Conservation (phyloP, 805 yeast species). For the Yamadazyma sp. region DNA sequence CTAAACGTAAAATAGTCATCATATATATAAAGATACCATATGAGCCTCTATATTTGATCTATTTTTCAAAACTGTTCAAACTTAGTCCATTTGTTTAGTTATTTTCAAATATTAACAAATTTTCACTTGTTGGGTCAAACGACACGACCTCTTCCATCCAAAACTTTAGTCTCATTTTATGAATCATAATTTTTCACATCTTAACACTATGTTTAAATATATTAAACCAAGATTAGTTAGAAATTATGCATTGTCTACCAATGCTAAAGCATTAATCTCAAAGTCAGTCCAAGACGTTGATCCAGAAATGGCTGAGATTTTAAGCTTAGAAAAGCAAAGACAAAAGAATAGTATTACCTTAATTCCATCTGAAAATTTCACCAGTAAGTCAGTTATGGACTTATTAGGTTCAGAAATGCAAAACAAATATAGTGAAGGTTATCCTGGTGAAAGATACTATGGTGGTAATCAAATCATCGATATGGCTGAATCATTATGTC, state of each 20-base stretch:
- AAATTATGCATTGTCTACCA: constrained; percentile 61
- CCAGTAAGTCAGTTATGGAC: constrained; percentile 93
- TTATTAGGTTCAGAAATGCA: constrained; percentile 97
- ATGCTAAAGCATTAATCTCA: constrained; percentile 65
- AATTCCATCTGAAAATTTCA: constrained; percentile 96
- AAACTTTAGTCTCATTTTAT: constrained; percentile 1
- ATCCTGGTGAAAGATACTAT: constrained; percentile 98
- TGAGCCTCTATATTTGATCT: no score
- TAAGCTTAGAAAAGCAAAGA: constrained; percentile 79
- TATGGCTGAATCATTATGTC: constrained; percentile 88
- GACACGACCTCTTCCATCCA: no score
- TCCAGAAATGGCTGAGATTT: constrained; percentile 73
- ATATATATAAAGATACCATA: no score
- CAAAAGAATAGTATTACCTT: constrained; percentile 91
- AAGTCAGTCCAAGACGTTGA: constrained; percentile 63
- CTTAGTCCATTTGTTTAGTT: no score
- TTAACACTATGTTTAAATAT: constrained; percentile 1
- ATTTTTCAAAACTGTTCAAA: no score
- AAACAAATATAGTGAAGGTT: constrained; percentile 98
- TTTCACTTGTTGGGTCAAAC: no score
- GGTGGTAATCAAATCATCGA: constrained; percentile 98
- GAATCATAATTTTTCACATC: constrained; percentile 10
- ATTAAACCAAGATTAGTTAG: constrained; percentile 15
- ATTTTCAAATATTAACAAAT: no score
- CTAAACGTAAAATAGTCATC: constrained; percentile 1